These are phyloP conservation scores for Brassica carinata DNA, from an alignment of 345 rosid species.

Conservation along the genomic window DNA sequence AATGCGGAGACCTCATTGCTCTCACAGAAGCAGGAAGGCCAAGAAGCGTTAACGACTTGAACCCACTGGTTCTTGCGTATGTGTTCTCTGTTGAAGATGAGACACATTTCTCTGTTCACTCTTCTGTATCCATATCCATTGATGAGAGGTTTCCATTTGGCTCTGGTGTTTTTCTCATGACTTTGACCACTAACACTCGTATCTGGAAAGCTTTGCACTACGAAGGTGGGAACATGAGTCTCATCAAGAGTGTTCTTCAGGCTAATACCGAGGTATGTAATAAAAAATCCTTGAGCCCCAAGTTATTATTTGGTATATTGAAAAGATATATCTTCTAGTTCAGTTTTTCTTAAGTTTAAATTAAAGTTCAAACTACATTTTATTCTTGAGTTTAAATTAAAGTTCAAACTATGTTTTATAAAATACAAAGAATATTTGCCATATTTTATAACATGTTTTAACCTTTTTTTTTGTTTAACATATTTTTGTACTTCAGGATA, in stretches of 20 bases:
- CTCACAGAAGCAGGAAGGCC: constrained; percentile 36
- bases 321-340: neutral
- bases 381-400: neutral
- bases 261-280: constrained; percentile 28
- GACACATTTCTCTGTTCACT: constrained; percentile 18
- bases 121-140: constrained; percentile 33
- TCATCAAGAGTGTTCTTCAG: constrained; percentile 41
- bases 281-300: neutral
- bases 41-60: constrained; percentile 32
- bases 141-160: constrained; percentile 8
- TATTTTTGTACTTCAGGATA: constrained; percentile 26
- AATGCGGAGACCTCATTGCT: constrained; percentile 44
- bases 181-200: constrained; percentile 42
- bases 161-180: constrained; percentile 41
- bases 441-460: neutral
- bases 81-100: constrained; percentile 10
- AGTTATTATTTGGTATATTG: neutral
- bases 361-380: neutral
- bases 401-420: neutral
- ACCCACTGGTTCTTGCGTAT: constrained; percentile 37
- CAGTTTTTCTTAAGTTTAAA: neutral
- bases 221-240: constrained; percentile 6
- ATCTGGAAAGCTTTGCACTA: constrained; percentile 50
- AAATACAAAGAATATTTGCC: neutral
- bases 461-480: neutral